Evolutionary conservation across 2,329 filamentous ascomycete genomes (phyloP), one percentile per base, ranked within the genome.

Genomic region (Gremmenia infestans): DNA sequence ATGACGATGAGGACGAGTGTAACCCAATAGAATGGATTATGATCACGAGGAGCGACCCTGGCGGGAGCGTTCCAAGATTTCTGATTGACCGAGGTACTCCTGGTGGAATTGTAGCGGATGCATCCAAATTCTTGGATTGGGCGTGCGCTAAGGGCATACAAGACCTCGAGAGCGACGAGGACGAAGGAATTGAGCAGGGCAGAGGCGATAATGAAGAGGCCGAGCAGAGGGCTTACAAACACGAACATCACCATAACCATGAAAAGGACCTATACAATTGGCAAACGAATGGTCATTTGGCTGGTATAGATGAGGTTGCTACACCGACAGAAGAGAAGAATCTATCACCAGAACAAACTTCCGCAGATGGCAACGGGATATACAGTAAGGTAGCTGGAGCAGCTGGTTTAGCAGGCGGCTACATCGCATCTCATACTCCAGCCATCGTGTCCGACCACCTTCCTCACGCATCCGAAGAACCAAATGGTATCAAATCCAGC

Each of bases 11-110:
- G 36, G 72, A 75, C 2, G 81, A 85, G 60, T 71, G 74, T 8
- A 86, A 86, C 61, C 83, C 85, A 0, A 80, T 89, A 1, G 86
- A 89, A 68, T 89, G 86, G 86, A 84, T 88, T 55, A 89, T 89
- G 86, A 78, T 89, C 45, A 88, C 86, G 5, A 73, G 86, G 52
- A 86, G 82, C 69, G 86, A 89, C 66, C 86, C 86, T n/a, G 86
- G 86, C 25, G 86, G 86, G 28, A 87, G 80, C 52, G 86, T 89
- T 23, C 86, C 86, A 3, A 77, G 83, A 28, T 89, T 87, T 72
- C 82, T 89, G 79, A 83, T 89, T 22, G 86, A 89, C 64, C 76
- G 86, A 63, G 85, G 83, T 22, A 89, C 86, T 0, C 86, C 86
- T 1, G 76, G 75, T 23, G 83, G 83, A 46, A 88, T 89, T 61